Base-by-base conservation (phyloP, 1,284 basidiomycete genomes). In the Tremellales sp. region DNA sequence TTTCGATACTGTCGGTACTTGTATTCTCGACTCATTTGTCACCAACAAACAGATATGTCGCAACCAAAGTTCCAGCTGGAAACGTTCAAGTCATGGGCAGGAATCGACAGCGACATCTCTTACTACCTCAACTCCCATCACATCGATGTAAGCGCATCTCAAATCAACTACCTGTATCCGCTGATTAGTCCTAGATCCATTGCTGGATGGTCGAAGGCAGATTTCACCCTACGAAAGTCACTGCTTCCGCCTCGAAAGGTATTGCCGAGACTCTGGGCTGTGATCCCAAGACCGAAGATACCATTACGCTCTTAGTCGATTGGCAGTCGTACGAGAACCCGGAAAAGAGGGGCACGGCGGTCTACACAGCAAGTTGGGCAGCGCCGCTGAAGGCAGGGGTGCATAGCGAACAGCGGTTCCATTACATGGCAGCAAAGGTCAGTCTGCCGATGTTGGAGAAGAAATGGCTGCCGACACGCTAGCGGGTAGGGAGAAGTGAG, bases 111-210 rank as follows among this genome's bases (percentile, higher is more conserved):
- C 22, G 90, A 93, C 62, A 92, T 92, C 54, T 63, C 63, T 54
- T 94, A 93, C 74, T 94, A 95, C 71, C 82, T 94, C 56, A 93
- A 90, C 53, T 91, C 87, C 26, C 91, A 93, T 71, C 90, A 94
- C 72, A 86, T 93, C 48, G 72, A 73, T 41, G 61, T 73, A 35
- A 66, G 67, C 26, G 26, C 10, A 9, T 33, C 19, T 13, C 9
- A n/a, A 25, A 8, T 21, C 33, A 37, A 2, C 14, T 5, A 26
- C 5, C 18, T 13, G 4, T 19, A 24, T 24, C 14, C 19, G 37
- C 48, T 44, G 43, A 47, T 54, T 37, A 58, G 33, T 16, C 12
- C 14, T 45, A 69, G 63, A 88, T 91, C 61, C 87, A 86, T 74
- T 86, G 84, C 73, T 93, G 90, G 90, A 87, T 93, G 61, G 78